A percentile compares a stretch with the other conserved stretches of the same genome.
Evolutionary conservation across 371 early-diverging fungal species (phyloP).

Genomic region (Quaeritorhiza haematococci): DNA sequence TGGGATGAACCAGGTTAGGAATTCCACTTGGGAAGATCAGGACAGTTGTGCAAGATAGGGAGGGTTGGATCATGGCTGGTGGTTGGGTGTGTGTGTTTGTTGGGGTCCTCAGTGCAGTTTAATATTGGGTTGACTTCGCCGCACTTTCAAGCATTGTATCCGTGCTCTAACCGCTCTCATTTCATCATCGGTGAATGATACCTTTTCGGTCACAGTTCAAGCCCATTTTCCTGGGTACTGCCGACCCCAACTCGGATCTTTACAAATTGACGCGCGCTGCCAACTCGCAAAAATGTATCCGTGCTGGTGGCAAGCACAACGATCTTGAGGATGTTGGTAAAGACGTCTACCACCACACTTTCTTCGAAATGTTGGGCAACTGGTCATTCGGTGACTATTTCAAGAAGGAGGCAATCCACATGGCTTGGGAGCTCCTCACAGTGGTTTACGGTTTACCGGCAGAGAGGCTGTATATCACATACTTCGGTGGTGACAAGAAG

Average conservation of each 20-base stretch:
- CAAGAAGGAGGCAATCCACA: constrained; percentile 91
- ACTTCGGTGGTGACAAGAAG: constrained; percentile 92
- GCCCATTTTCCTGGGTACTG: constrained; percentile 95
- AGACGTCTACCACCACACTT: constrained; percentile 99
- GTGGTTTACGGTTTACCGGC: constrained; percentile 78
- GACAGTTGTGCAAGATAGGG: background rate
- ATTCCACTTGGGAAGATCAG: background rate
- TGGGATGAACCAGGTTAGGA: constrained; percentile 96
- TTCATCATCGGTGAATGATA: background rate
- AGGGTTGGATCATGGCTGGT: background rate
- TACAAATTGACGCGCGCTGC: constrained; percentile 88
- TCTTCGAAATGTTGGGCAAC: constrained; percentile 99
- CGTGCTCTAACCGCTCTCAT: background rate
- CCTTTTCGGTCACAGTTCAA: constrained; percentile 68
- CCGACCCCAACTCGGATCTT: constrained; percentile 85
- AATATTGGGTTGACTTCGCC: background rate
- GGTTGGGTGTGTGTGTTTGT: background rate
- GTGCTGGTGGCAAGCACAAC: constrained; percentile 99
- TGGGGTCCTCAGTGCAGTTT: background rate
- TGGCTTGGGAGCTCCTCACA: constrained; percentile 95
- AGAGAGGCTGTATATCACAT: constrained; percentile 95
- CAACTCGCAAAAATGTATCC: constrained; percentile 98
- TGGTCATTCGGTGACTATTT: constrained; percentile 99
- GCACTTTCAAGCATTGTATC: background rate
- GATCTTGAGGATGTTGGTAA: constrained; percentile 99